Evolutionary conservation across 2,329 filamentous ascomycete species (phyloP).

Genomic region (Chaetomiaceae sp.): DNA sequence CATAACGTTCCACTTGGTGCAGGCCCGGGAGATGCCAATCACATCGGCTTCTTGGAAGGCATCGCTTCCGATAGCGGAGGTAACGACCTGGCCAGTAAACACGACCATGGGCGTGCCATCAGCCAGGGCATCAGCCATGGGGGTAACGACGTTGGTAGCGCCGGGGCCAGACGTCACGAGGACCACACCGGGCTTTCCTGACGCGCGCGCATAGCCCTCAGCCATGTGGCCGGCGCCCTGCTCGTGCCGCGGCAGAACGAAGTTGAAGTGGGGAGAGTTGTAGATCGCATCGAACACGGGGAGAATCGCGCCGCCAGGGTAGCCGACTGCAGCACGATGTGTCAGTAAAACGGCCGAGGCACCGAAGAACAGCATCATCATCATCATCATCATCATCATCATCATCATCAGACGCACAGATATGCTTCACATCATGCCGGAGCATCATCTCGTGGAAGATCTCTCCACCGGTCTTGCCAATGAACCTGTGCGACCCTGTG

Average conservation of each 20-base stretch:
- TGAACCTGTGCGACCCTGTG: slow-evolving; percentile 55
- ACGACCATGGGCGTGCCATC: slow-evolving; percentile 96
- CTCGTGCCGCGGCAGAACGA: slow-evolving; percentile 91
- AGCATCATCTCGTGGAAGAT: slow-evolving; percentile 99
- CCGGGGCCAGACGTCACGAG: slow-evolving; percentile 95
- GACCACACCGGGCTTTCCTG: slow-evolving; percentile 90
- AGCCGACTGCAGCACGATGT: slow-evolving; percentile 56
- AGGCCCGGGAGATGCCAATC: slow-evolving; percentile 86
- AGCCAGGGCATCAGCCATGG: slow-evolving; percentile 91
- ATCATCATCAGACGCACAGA: slow-evolving; percentile 65
- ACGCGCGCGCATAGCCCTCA: slow-evolving; percentile 90
- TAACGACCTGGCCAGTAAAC: slow-evolving; percentile 89
- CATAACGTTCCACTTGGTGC: slow-evolving; percentile 99
- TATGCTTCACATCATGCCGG: slow-evolving; percentile 82
- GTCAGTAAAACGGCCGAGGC: neutral
- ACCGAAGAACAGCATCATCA: no score
- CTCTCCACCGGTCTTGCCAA: slow-evolving; percentile 90
- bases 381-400: no score
- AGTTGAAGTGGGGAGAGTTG: slow-evolving; percentile 95
- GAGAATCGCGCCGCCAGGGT: slow-evolving; percentile 92
- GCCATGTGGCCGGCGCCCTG: slow-evolving; percentile 99
- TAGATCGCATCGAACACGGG: slow-evolving; percentile 98
- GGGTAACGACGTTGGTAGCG: slow-evolving; percentile 93
- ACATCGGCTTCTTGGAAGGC: slow-evolving; percentile 97
- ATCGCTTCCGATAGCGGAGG: slow-evolving; percentile 85